Evolutionary conservation across 306 rosid genomes (phyloP), one percentile per base, ranked within the genome.

Genomic region (Acmispon strigosus): DNA sequence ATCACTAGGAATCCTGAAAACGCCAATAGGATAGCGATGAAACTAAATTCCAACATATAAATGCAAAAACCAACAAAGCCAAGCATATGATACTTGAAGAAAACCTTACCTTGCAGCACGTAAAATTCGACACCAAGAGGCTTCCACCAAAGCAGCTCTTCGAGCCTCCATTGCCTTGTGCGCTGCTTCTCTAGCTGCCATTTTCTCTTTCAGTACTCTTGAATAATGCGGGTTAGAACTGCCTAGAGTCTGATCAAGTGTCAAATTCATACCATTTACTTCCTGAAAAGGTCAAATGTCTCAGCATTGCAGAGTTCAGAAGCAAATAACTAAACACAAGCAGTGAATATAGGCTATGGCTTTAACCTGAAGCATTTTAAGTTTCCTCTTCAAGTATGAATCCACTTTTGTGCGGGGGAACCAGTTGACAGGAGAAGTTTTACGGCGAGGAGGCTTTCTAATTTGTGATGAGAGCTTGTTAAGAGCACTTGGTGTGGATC

Each of bases 61-160:
- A 55, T 36, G 22, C n/a, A 36, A 17, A 78, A 75, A 52, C 45
- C 62, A 66, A 60, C n/a, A 16, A 41, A 22, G 15, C 32, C 36
- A 57, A 7, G 51, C 76, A 59, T 15, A 57, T 50, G 43, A 22
- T 47, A 54, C 13, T 32, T 9, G 37, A 39, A 56, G 51, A 42
- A 66, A 69, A 29, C 61, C 48, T 75, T 77, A 94, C 98, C 97
- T 75, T 19, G 97, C 86, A 66, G 99, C 96, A 76, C 80, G 75
- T 18, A 94, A 87, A 76, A 89, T 91, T 53, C 95, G 85, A 80
- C 99, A 94, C 99, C 99, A 91, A 66, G 97, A 94, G 52, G 99
- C 92, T 86, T 94, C 99, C 36, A 91, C 96, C 73, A 91, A 60
- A 19, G 99, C 96, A 15, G 88, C 92, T 81, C 86, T 91, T 58